Conservation (phyloP, 192 early-diverging fungal genomes). For the Coemansia sp. region DNA sequence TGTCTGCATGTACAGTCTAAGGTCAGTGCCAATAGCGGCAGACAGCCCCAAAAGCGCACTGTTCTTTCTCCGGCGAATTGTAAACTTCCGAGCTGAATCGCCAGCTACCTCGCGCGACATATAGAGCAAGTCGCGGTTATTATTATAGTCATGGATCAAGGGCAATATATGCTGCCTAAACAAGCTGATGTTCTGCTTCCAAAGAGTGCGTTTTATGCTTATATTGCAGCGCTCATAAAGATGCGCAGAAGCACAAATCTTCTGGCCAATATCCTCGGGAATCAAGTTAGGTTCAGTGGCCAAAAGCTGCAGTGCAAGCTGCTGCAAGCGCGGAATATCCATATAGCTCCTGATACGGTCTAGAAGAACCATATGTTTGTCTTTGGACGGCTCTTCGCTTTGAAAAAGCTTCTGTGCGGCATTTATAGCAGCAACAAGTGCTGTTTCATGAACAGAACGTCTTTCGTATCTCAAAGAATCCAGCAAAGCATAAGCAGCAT, state of each 20-base stretch:
- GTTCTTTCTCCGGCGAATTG: constrained; percentile 14
- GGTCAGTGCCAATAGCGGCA: constrained; percentile 22
- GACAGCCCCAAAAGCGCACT: constrained; percentile 18
- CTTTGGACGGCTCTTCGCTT: constrained; percentile 15
- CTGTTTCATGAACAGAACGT: constrained; percentile 25
- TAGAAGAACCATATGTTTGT: constrained; percentile 23
- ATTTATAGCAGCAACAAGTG: constrained; percentile 18
- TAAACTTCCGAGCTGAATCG: not conserved
- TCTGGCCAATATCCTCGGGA: constrained; percentile 25
- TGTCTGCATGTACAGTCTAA: constrained; percentile 42
- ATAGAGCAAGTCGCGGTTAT: constrained; percentile 5
- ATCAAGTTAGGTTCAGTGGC: constrained; percentile 25
- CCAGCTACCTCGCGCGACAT: constrained; percentile 40
- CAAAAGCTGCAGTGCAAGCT: constrained; percentile 39
- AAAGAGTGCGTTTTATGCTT: constrained; percentile 35
- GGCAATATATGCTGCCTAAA: constrained; percentile 34
- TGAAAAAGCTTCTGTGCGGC: constrained; percentile 31
- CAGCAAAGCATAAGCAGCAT: constrained; percentile 34
- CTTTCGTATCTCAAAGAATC: constrained; percentile 35
- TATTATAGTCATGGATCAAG: constrained; percentile 21
- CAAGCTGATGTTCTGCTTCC: constrained; percentile 24
- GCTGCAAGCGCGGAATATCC: constrained; percentile 21
- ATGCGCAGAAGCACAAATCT: constrained; percentile 10
- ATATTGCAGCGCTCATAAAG: constrained; percentile 32
- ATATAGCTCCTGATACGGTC: constrained; percentile 26